phyloP scores from a whole-genome alignment of 78 protist genomes.

The Speleostelium caveatum region DNA sequence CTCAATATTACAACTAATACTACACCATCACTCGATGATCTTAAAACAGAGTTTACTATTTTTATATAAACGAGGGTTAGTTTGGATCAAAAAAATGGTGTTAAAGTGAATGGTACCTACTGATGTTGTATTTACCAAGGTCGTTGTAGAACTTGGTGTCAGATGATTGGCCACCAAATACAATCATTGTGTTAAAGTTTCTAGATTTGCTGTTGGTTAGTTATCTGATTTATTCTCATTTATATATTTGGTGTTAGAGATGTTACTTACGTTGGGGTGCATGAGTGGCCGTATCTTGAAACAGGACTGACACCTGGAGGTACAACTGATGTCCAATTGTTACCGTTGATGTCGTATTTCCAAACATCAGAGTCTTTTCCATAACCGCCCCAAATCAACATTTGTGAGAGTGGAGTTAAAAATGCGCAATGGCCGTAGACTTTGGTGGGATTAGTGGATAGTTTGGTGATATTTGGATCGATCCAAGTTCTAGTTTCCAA shows the following conservation, averaged over 20 bases:
- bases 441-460: neutral
- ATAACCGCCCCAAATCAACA: neutral
- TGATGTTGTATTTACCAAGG: constrained; percentile 23
- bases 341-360: neutral
- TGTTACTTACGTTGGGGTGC: neutral
- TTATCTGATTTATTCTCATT: no score
- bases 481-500: neutral
- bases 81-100: no score
- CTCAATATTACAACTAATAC: constrained; percentile 39
- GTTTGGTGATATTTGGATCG: neutral
- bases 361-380: neutral
- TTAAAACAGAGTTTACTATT: constrained; percentile 35
- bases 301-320: constrained; percentile 27
- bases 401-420: neutral
- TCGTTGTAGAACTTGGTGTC: neutral
- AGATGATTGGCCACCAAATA: constrained; percentile 68
- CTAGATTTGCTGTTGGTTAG: no score
- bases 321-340: constrained; percentile 1
- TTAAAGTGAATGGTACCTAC: no score
- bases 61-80: no score
- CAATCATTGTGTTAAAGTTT: constrained; percentile 58
- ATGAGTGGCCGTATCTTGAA: constrained; percentile 18
- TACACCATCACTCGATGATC: constrained; percentile 58
- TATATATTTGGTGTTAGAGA: no score
- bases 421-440: neutral